Percentiles rank a stretch among this genome's conserved stretches.
Conservation (phyloP, 2,329 filamentous ascomycete genomes). For the Fusarium concolor region DNA sequence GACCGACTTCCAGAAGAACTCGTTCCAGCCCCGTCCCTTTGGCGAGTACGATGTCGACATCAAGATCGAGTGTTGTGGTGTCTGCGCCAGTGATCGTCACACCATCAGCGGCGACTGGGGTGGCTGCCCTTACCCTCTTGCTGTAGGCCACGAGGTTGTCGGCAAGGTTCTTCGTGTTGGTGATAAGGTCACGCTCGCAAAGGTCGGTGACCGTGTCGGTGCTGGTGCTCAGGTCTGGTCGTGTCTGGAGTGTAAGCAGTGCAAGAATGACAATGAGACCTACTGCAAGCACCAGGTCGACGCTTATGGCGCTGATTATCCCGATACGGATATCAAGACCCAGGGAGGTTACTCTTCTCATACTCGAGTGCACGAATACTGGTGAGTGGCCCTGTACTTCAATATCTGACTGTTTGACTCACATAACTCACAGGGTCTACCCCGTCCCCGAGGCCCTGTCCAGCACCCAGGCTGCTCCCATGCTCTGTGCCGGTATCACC, state of each 20-base stretch:
- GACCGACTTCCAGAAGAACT: slow-evolving; percentile 74
- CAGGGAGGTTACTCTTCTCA: slow-evolving; percentile 67
- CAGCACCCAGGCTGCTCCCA: slow-evolving; percentile 74
- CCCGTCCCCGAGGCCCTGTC: slow-evolving; percentile 80
- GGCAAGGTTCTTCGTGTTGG: slow-evolving; percentile 76
- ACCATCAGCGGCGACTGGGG: slow-evolving; percentile 78
- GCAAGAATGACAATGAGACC: slow-evolving; percentile 56
- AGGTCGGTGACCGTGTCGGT: slow-evolving; percentile 69
- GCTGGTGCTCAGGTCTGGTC: slow-evolving; percentile 67
- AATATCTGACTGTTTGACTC: background rate
- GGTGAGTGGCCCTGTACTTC: slow-evolving; percentile 51
- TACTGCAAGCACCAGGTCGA: slow-evolving; percentile 56
- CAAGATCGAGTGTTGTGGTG: slow-evolving; percentile 84
- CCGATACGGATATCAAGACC: slow-evolving; percentile 64
- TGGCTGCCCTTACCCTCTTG: slow-evolving; percentile 69
- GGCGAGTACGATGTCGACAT: slow-evolving; percentile 89
- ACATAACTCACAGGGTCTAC: slow-evolving; percentile 61
- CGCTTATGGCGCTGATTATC: slow-evolving; percentile 64
- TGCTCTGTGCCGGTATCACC: slow-evolving; percentile 88
- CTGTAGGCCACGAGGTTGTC: slow-evolving; percentile 79
- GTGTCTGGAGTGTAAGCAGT: slow-evolving; percentile 60
- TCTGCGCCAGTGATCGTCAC: slow-evolving; percentile 79
- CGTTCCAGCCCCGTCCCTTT: slow-evolving; percentile 88
- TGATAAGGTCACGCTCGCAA: slow-evolving; percentile 58
- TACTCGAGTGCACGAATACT: slow-evolving; percentile 55